Percentiles rank a stretch among this genome's conserved stretches.
Conservation (phyloP, 2,329 filamentous ascomycete species). For the Calonectria naviculata region DNA sequence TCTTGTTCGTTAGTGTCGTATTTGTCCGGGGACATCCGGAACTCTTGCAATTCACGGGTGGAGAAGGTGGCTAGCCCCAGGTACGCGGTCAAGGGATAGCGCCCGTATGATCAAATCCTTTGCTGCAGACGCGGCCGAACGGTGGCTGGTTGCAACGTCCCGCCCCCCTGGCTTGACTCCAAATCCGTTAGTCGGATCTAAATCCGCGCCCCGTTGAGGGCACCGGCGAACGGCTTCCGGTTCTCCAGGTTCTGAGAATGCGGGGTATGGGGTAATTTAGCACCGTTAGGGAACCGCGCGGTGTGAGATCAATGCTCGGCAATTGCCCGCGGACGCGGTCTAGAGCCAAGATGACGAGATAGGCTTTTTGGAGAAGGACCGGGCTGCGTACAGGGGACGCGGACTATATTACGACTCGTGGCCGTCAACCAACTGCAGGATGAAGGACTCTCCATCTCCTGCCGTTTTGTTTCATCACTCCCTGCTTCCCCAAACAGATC, state of each 20-base stretch:
- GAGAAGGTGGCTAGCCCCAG: neutral
- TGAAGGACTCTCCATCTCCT: neutral
- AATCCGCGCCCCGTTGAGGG: slow-evolving; percentile 10
- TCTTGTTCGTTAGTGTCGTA: neutral
- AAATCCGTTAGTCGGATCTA: slow-evolving; percentile 4
- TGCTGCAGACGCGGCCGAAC: neutral
- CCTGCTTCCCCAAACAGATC: neutral
- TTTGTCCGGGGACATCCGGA: neutral
- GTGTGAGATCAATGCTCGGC: slow-evolving; percentile 1
- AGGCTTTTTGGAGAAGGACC: neutral
- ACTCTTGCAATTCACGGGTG: neutral
- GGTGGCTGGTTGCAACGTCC: neutral
- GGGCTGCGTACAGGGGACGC: neutral
- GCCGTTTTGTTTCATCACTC: neutral
- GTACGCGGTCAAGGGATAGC: neutral
- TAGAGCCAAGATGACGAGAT: neutral
- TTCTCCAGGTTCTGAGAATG: neutral
- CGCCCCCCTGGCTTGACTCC: neutral
- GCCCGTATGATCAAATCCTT: neutral
- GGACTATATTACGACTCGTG: slow-evolving; percentile 10
- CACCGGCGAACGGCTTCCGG: neutral
- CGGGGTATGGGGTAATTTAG: slow-evolving; percentile 17
- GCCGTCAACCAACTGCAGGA: neutral
- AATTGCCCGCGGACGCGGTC: neutral
- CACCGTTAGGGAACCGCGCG: neutral